Conservation (phyloP, 208 protist species). For the Leishmania aethiopica region DNA sequence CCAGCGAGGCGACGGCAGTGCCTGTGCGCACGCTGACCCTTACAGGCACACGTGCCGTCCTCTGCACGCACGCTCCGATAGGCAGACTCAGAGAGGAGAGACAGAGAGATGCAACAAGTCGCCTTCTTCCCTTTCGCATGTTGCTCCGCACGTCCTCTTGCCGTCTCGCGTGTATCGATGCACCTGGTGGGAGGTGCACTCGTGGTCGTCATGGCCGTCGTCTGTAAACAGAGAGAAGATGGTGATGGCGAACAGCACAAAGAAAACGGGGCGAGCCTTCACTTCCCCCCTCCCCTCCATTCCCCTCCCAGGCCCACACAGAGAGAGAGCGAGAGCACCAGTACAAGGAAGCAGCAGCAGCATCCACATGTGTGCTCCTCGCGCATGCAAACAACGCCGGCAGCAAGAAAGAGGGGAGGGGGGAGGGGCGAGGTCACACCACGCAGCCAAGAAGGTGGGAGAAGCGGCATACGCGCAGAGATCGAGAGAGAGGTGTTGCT, state of each 20-base stretch:
- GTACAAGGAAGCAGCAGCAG: neutral
- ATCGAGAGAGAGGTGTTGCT: neutral
- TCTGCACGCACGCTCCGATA: neutral
- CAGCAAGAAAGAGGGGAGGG: neutral
- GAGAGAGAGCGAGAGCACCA: neutral
- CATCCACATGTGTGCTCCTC: neutral
- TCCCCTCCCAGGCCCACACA: neutral
- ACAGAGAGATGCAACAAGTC: too few relatives aligned
- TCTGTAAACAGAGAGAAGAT: conserved; percentile 6
- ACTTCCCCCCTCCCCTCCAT: neutral
- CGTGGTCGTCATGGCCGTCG: neutral
- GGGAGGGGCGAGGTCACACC: neutral
- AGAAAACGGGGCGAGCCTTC: neutral
- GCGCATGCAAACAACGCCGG: neutral
- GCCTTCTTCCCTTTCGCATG: neutral
- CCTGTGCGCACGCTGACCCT: neutral
- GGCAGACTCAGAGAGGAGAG: neutral
- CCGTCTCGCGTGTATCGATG: neutral
- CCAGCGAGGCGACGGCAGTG: neutral
- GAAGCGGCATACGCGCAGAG: neutral
- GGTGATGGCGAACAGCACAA: conserved; percentile 9
- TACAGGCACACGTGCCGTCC: neutral
- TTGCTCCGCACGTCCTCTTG: too few relatives aligned
- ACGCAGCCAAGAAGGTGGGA: neutral
- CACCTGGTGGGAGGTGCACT: neutral